These are phyloP conservation scores for Trichoderma reesei DNA, from an alignment of 495 filamentous ascomycete species.

Conservation along the genomic window DNA sequence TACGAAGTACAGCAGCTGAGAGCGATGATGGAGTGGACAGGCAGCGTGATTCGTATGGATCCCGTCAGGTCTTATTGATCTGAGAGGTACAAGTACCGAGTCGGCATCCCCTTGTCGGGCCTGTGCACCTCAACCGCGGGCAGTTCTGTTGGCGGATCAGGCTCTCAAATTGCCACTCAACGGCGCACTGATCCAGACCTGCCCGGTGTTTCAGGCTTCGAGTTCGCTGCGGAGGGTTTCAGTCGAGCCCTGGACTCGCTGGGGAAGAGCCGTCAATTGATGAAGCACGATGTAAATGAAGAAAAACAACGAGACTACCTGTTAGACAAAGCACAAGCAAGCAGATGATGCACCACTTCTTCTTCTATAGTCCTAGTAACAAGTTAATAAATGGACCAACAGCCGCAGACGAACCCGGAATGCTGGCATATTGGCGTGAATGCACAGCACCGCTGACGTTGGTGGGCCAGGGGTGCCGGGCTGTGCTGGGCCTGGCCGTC, in stretches of 20 bases:
- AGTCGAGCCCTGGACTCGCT: background rate
- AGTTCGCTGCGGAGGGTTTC: background rate
- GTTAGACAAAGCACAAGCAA: background rate
- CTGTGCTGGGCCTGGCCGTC: background rate
- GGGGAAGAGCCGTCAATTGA: background rate
- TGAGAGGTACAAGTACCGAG: background rate
- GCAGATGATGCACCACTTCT: background rate
- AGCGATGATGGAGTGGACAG: too few relatives aligned
- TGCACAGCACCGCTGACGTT: background rate
- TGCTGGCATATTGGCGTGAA: too few relatives aligned
- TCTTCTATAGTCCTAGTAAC: background rate
- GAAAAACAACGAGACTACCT: too few relatives aligned
- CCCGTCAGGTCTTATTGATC: too few relatives aligned
- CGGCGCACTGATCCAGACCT: background rate
- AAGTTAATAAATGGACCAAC: background rate
- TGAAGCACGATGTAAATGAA: too few relatives aligned
- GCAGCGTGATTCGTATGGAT: background rate
- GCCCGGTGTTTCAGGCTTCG: slow-evolving; percentile 1
- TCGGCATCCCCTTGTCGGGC: background rate
- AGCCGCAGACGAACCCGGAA: background rate
- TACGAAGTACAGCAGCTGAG: background rate
- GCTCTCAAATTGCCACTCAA: background rate
- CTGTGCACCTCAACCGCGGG: background rate
- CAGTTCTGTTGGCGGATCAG: background rate
- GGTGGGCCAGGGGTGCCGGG: slow-evolving; percentile 4